Base-by-base conservation (phyloP, 495 filamentous ascomycete genomes). In the Penicillium macrosclerotiorum region DNA sequence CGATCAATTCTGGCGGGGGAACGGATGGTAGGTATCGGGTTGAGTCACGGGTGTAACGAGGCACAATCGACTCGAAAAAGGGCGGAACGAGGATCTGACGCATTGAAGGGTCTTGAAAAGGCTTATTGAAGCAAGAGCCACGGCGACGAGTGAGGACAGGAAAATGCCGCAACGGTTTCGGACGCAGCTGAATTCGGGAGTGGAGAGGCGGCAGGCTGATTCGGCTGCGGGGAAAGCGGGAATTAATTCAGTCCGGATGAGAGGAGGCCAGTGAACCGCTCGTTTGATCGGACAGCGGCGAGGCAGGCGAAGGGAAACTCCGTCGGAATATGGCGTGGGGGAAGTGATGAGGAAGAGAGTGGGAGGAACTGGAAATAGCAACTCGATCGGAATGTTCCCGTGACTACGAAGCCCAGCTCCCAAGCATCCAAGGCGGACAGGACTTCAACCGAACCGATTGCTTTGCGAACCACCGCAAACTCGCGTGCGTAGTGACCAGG, bases 131-230 rank as follows among this genome's bases (percentile, higher is more conserved):
- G 12, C 8, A 17, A 20, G 25, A 31, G 37, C 41, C 29, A 38
- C 42, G 44, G 57, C 55, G 46, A 61, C 45, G 47, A 42, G 31
- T 37, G 19, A 42, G 43, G 23, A 22, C 34, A 37, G 45, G 45
- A 40, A 62, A 57, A 57, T 60, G 45, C 53, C 56, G 59, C 59
- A 62, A 62, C 37, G 37, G 53, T 43, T 49, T 51, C 40, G 55
- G 49, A 44, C 38, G 52, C 37, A 55, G 47, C 42, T 55, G 55
- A 47, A 42, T 47, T 55, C 45, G 49, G 54, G 52, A 62, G 57
- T 54, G 53, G 47, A 60, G 43, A 45, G 54, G 31, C 23, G 45
- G 49, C 43, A 49, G 38, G 26, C 41, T 51, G 38, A n/a, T 18
- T 49, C 45, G 48, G 55, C 52, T 59, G 59, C 59, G 59, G 59